A percentile compares a stretch with the other conserved stretches of the same genome.
phyloP scores from a whole-genome alignment of 306 rosid species.

The Alnus rubra region DNA sequence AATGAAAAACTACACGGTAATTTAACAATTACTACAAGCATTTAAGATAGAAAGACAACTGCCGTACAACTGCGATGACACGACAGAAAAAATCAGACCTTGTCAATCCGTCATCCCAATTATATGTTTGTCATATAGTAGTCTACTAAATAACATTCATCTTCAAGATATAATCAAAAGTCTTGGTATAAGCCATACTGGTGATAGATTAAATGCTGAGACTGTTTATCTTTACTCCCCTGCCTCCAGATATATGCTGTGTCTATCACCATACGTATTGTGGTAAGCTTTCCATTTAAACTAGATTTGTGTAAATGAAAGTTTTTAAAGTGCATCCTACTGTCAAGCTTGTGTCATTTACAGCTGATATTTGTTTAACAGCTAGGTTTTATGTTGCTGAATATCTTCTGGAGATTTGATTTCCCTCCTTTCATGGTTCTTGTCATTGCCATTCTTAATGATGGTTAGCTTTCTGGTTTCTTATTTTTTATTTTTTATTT shows the following conservation, averaged over 20 bases:
- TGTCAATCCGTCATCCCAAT: too few species aligned
- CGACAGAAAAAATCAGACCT: too few species aligned
- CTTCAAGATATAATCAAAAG: not conserved
- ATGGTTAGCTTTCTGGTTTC: constrained; percentile 49
- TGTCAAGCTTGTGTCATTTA: constrained; percentile 21
- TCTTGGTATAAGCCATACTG: not conserved
- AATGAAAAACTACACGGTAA: constrained; percentile 83
- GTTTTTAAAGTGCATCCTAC: constrained; percentile 21
- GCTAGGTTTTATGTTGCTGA: constrained; percentile 68
- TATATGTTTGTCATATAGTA: too few species aligned
- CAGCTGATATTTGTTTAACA: constrained; percentile 27
- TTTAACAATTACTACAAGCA: not conserved
- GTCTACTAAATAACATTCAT: too few species aligned
- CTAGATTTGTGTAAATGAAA: not conserved
- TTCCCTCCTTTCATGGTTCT: constrained; percentile 87
- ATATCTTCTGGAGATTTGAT: constrained; percentile 64
- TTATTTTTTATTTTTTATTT: not conserved
- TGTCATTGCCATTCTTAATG: constrained; percentile 73
- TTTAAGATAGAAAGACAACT: not conserved
- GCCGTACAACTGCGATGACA: too few species aligned
- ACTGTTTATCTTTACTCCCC: not conserved
- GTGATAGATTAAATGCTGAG: constrained; percentile 17
- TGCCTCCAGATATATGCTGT: constrained; percentile 70
- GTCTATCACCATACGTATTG: constrained; percentile 77
- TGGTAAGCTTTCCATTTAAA: constrained; percentile 42